phyloP scores from a whole-genome alignment of 345 rosid species.

The Gynandropsis gynandra region DNA sequence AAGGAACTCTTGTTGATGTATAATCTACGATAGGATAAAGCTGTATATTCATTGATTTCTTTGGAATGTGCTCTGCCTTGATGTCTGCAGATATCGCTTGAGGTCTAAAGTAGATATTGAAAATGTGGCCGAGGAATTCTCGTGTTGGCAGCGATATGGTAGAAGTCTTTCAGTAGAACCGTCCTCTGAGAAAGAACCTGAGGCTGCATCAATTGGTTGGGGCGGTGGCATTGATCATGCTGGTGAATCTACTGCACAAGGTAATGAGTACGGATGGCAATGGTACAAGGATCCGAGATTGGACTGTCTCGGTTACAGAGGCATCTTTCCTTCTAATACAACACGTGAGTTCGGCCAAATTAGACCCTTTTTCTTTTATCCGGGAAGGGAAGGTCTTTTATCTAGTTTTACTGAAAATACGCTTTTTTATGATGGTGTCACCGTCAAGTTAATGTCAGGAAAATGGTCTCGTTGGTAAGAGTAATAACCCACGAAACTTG shows the following conservation, averaged over 20 bases:
- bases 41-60: too few species aligned
- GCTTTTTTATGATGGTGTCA: too few species aligned
- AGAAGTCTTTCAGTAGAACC: slow-evolving; percentile 31
- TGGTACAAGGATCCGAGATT: slow-evolving; percentile 92
- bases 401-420: too few species aligned
- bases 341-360: slow-evolving; percentile 41
- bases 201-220: slow-evolving; percentile 64
- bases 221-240: slow-evolving; percentile 48
- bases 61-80: slow-evolving; percentile 7
- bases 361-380: background rate
- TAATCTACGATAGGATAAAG: too few species aligned
- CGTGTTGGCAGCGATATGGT: slow-evolving; percentile 83
- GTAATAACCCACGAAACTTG: background rate
- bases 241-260: slow-evolving; percentile 49
- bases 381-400: too few species aligned
- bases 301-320: slow-evolving; percentile 71
- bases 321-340: slow-evolving; percentile 51
- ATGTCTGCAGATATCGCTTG: slow-evolving; percentile 56
- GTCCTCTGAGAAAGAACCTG: slow-evolving; percentile 46
- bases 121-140: slow-evolving; percentile 55
- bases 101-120: slow-evolving; percentile 90
- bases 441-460: too few species aligned
- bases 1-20: too few species aligned
- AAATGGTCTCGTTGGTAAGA: background rate
- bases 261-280: slow-evolving; percentile 55